Base-by-base conservation (phyloP, 345 rosid genomes). In the Syzygium aromaticum region DNA sequence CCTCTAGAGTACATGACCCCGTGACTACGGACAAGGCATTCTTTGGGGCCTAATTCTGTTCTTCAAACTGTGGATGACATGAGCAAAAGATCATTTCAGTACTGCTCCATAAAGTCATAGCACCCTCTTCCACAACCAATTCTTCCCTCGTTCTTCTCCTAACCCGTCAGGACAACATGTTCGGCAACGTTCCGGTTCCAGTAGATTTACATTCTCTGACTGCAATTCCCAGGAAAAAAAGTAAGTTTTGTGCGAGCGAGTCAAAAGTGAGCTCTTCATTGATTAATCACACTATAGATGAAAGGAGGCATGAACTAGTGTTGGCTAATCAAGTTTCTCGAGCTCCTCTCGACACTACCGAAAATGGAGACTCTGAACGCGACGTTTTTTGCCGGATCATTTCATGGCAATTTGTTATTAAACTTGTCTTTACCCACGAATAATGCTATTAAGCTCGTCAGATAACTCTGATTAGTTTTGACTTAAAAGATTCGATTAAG, bases 241-340 rank as follows among this genome's bases (percentile, higher is more conserved):
- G 25, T 3, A 25, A n/a, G 11, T 22, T 10, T 0, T 0, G 25
- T 57, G 63, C 25, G 28, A 57, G 14, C 28, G 3, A 57, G 63
- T 33, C 63, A 57, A 27, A 57, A 23, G 63, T 14, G 7, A 57
- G 63, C 28, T 11, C 6, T 25, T 57, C 63, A 5, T 57, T n/a
- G 0, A 57, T 25, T 0, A 57, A n/a, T 57, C 63, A 25, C 25
- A 14, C 63, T 10, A 57, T 28, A 57, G 43, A 64, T 2, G 38
- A 15, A 64, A 64, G 22, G 22, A 7, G 43, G 11, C 22, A 28
- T 16, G 77, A 64, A 64, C 22, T 8, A 16, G 43, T 3, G 77
- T 3, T 16, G 30, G 77, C 77, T 15, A 28, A 64, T 64, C 7
- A 33, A 64, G 77, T 64, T 64, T 30, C 77, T 30, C 11, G 22